Base-by-base conservation (phyloP, 2,329 filamentous ascomycete genomes). In the Paraconiothyrium brasiliense region DNA sequence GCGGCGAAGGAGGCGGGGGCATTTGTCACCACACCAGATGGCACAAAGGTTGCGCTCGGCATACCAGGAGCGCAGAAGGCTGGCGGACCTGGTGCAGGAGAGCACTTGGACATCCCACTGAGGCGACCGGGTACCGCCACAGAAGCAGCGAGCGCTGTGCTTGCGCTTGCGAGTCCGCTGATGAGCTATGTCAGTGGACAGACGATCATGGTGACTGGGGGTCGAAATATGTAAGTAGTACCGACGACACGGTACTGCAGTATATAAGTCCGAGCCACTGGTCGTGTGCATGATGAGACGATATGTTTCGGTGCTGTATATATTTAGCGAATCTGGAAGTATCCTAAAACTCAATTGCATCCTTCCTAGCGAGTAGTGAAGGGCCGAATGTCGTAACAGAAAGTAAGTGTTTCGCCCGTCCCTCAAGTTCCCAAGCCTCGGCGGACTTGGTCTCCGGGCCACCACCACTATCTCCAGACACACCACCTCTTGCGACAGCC, bases 171-270 rank as follows among this genome's bases (percentile, higher is more conserved):
- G 2, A 94, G 92, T 74, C 93, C 93, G 32, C 78, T 94, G 73
- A 93, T 95, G 72, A 89, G 89, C 44, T 97, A 97, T 81, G 92
- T 97, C 4, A 90, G 86, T 64, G 93, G 93, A 0, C 92, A 97
- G 85, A 94, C 92, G 0, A 91, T 97, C 68, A 92, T 89, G 82
- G 92, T 95, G 56, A 95, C 92, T 5, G 93, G 92, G 14, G 92
- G 93, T 2, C 83, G 87, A 67, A 86, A 85, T 71, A 88, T 87
- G 77, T 89, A 84, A 76, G 64, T 9, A 49, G 50, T 41, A 41
- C 49, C 34, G 35, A n/a, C 5, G 22, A 4, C 24, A 22, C 37
- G 56, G 46, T 54, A 55, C 39, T 41, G 39, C 39, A 52, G 13
- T 57, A 35, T 47, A 41, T n/a, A 59, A 56, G 34, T n/a, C 50